phyloP scores from a whole-genome alignment of 1,139 yeast genomes.

The Magnusiomyces clavatus region DNA sequence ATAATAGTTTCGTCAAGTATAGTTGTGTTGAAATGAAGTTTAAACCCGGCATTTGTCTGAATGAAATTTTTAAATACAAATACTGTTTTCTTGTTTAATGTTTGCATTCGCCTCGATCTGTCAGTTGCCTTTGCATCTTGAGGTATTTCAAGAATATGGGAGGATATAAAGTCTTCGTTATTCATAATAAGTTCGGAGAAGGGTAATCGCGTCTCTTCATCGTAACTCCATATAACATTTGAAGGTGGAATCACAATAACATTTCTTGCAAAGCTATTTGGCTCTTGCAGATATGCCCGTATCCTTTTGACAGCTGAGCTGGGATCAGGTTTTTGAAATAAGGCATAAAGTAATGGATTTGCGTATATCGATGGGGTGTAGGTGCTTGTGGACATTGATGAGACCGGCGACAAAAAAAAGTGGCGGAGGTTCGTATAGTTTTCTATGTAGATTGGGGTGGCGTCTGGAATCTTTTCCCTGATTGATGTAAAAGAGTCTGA shows the following conservation, averaged over 20 bases:
- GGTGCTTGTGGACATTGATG: neutral
- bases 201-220: constrained; percentile 40
- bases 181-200: constrained; percentile 50
- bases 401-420: neutral
- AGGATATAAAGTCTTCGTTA: constrained; percentile 57
- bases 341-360: constrained; percentile 12
- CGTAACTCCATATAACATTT: constrained; percentile 36
- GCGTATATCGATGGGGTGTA: neutral
- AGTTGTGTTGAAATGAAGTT: constrained; percentile 38
- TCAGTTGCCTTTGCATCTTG: constrained; percentile 35
- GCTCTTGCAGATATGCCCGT: constrained; percentile 9
- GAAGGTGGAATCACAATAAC: constrained; percentile 13
- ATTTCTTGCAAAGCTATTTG: constrained; percentile 8
- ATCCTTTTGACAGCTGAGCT: constrained; percentile 10
- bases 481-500: too few relatives aligned
- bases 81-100: constrained; percentile 54
- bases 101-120: constrained; percentile 43
- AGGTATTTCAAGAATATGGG: constrained; percentile 51
- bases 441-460: too few relatives aligned
- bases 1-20: constrained; percentile 41
- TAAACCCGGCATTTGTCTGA: constrained; percentile 41
- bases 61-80: constrained; percentile 49
- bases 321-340: constrained; percentile 10
- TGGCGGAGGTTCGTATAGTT: neutral
- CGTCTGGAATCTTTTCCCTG: too few relatives aligned